Evolutionary conservation across 2,329 filamentous ascomycete genomes (phyloP).

Genomic region (Shiraia sp.): DNA sequence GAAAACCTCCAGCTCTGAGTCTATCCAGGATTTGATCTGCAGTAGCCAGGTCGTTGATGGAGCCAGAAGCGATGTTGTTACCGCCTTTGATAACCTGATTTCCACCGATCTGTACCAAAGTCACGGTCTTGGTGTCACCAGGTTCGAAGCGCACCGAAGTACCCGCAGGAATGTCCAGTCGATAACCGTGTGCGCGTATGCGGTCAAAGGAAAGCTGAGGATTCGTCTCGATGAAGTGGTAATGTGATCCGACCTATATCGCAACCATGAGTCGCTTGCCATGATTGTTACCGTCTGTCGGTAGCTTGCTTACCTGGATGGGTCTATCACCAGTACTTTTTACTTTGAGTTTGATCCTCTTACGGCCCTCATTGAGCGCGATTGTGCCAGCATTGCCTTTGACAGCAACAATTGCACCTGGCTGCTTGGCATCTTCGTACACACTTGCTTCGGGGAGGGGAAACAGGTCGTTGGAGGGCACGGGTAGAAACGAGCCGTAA

Average conservation of each 20-base stretch:
- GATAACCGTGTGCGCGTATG: slow-evolving; percentile 76
- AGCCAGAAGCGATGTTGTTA: slow-evolving; percentile 76
- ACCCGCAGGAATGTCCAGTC: slow-evolving; percentile 86
- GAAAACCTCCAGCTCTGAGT: slow-evolving; percentile 74
- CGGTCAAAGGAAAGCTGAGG: slow-evolving; percentile 88
- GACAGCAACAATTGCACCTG: slow-evolving; percentile 77
- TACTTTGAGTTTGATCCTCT: slow-evolving; percentile 73
- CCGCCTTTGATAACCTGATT: slow-evolving; percentile 80
- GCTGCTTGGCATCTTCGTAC: slow-evolving; percentile 70
- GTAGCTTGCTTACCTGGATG: slow-evolving; percentile 67
- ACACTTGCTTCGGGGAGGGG: slow-evolving; percentile 65
- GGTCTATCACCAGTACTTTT: slow-evolving; percentile 87
- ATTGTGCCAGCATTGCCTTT: slow-evolving; percentile 68
- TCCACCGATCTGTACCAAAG: slow-evolving; percentile 85
- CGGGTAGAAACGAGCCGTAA: slow-evolving; percentile 87
- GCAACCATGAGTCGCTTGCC: slow-evolving; percentile 5
- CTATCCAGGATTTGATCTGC: slow-evolving; percentile 68
- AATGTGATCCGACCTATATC: slow-evolving; percentile 78
- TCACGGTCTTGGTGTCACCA: slow-evolving; percentile 88
- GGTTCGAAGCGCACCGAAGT: slow-evolving; percentile 94
- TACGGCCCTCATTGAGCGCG: slow-evolving; percentile 72
- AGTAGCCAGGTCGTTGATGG: slow-evolving; percentile 65
- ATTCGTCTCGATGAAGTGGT: slow-evolving; percentile 96
- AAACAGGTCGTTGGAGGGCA: slow-evolving; percentile 72
- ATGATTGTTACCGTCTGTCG: not conserved